Base-by-base conservation (phyloP, 306 rosid genomes). In the Casuarina equisetifolia region DNA sequence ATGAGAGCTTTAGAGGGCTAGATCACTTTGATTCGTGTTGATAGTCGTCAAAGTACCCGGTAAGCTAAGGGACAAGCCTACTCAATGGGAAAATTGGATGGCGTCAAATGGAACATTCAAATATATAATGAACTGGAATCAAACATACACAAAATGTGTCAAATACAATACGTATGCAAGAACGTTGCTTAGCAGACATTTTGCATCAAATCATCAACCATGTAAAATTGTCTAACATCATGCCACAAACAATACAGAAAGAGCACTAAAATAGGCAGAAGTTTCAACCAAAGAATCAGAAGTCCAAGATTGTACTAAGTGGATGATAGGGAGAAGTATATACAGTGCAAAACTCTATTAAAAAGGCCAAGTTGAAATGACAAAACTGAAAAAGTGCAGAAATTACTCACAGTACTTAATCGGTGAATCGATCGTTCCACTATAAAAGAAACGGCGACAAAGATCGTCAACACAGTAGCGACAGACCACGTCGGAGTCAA, bases 401-500 rank as follows among this genome's bases (percentile, higher is more conserved):
- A 57, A 51, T 36, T 53, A 78, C 91, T 88, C 63, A 88, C 91
- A 79, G 53, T 36, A 81, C 91, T 78, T 73, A 88, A 85, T 39
- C 90, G 85, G 84, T 95, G 95, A 81, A 95, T 95, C 74, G 92
- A 85, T 76, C 98, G 98, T 78, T 95, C 97, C 55, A 95, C 99
- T 53, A 95, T 89, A 84, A 95, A 85, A 62, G 99, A 95, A 68
- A 92, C 97, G 4, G 92, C 92, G 20, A 95, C 97, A 35, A 95
- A 95, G 73, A 92, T 70, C 42, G 95, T 90, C 90, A 92, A 76
- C 82, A 95, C 97, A 53, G 97, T 88, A 19, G 99, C 99, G 79
- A 95, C 97, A 69, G 97, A 95, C 99, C 99, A 95, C 68, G 99
- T 95, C 61, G 99, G 99, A 63, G 97, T 95, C 92, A 92, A 86